phyloP scores from a whole-genome alignment of 257 asterid species.

The Jasminum sambac region DNA sequence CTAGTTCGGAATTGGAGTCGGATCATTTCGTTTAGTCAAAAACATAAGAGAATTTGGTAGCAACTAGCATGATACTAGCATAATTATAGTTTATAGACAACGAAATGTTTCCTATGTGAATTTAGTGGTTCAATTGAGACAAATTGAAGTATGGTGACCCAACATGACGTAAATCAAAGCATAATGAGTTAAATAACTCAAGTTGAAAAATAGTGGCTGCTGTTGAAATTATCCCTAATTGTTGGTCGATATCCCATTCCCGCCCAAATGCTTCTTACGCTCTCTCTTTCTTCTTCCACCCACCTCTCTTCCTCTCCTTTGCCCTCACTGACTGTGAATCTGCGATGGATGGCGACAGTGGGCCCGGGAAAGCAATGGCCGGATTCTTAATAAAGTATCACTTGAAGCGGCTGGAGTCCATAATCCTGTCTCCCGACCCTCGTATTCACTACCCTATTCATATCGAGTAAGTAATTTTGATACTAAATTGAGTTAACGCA shows the following conservation, averaged over 20 bases:
- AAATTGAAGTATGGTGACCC: neutral
- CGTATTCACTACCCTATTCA: conserved; percentile 84
- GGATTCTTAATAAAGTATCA: conserved; percentile 59
- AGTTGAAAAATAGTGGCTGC: no score
- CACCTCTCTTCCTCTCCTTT: neutral
- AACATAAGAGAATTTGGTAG: no score
- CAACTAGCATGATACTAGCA: no score
- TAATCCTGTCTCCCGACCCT: conserved; percentile 65
- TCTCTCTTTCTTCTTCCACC: neutral
- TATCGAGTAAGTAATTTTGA: conserved; percentile 60
- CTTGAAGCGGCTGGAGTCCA: conserved; percentile 53
- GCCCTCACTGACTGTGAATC: conserved; percentile 25
- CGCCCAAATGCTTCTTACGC: conserved; percentile 18
- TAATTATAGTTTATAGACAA: no score
- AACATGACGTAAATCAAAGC: no score
- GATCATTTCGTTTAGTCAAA: no score
- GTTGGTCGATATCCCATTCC: neutral
- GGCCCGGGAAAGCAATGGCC: conserved; percentile 59
- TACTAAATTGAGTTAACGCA: neutral
- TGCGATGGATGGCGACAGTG: conserved; percentile 42
- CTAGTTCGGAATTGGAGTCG: no score
- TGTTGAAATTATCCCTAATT: neutral
- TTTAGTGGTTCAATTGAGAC: neutral
- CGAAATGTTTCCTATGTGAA: no score
- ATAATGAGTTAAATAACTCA: no score